A percentile compares a stretch with the other conserved stretches of the same genome.
Conservation (phyloP, 805 yeast species). For the Pichia phayaonensis region DNA sequence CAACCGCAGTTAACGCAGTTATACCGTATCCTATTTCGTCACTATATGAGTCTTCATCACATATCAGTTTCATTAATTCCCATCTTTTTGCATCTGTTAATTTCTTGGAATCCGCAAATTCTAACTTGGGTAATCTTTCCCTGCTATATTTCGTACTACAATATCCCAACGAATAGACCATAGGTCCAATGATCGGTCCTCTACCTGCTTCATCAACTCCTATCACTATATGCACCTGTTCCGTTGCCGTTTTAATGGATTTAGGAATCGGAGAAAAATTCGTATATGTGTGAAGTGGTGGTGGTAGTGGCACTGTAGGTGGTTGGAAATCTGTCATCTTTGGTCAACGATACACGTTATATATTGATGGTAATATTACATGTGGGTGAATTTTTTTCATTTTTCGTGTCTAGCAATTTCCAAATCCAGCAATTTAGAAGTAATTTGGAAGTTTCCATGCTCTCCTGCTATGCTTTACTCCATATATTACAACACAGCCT, state of each 20-base stretch:
- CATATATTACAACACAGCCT: too few species aligned
- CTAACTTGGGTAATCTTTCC: slow-evolving; percentile 45
- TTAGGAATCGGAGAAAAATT: slow-evolving; percentile 1
- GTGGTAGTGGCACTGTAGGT: slow-evolving; percentile 3
- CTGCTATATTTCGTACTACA: slow-evolving; percentile 48
- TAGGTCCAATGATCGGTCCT: slow-evolving; percentile 96
- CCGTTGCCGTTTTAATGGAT: neutral
- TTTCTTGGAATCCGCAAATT: slow-evolving; percentile 91
- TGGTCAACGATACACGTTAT: too few species aligned
- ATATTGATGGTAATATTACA: too few species aligned
- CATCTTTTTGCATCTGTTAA: slow-evolving; percentile 67
- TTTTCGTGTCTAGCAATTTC: too few species aligned
- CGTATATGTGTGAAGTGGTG: slow-evolving; percentile 3
- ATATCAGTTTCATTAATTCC: slow-evolving; percentile 48
- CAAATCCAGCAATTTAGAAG: too few species aligned
- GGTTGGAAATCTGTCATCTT: slow-evolving; percentile 1
- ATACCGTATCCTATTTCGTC: slow-evolving; percentile 81
- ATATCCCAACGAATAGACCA: slow-evolving; percentile 91
- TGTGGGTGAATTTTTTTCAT: too few species aligned
- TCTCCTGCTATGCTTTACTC: too few species aligned
- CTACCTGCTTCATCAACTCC: slow-evolving; percentile 99
- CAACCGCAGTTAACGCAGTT: slow-evolving; percentile 75
- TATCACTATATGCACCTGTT: slow-evolving; percentile 30
- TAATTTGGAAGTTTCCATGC: too few species aligned
- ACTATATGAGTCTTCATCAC: slow-evolving; percentile 35